Evolutionary conservation across 1,139 yeast species (phyloP).

Genomic region (Hyphopichia burtonii): DNA sequence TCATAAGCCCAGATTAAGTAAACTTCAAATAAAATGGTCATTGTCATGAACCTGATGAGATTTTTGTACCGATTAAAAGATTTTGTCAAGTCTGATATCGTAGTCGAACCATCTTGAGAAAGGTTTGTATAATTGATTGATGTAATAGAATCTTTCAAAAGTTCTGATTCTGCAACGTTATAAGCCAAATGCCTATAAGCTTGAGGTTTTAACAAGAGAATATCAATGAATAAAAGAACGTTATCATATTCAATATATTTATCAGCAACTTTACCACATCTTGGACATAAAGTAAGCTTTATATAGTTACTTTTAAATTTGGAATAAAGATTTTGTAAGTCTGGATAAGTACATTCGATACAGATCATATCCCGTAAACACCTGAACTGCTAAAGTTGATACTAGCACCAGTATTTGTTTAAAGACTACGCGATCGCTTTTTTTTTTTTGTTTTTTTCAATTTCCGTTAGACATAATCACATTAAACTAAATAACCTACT

Average conservation of each 20-base stretch:
- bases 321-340: conserved; percentile 62
- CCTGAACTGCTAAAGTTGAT: too few relatives aligned
- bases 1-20: conserved; percentile 91
- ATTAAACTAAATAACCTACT: neutral
- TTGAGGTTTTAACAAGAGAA: conserved; percentile 77
- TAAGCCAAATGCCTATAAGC: conserved; percentile 89
- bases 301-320: conserved; percentile 78
- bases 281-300: conserved; percentile 72
- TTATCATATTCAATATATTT: conserved; percentile 89
- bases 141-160: conserved; percentile 13
- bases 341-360: conserved; percentile 73
- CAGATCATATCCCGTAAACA: conserved; percentile 61
- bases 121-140: neutral
- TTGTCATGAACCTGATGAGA: conserved; percentile 52
- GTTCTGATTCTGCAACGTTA: conserved; percentile 53
- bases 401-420: too few relatives aligned
- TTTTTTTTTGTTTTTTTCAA: neutral
- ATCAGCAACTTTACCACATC: conserved; percentile 77
- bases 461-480: neutral
- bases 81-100: neutral
- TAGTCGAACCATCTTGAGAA: neutral
- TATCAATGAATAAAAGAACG: conserved; percentile 79
- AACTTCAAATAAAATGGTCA: conserved; percentile 82
- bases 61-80: conserved; percentile 18
- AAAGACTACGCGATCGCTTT: neutral